phyloP scores from a whole-genome alignment of 345 rosid genomes.

The Populus nigra region DNA sequence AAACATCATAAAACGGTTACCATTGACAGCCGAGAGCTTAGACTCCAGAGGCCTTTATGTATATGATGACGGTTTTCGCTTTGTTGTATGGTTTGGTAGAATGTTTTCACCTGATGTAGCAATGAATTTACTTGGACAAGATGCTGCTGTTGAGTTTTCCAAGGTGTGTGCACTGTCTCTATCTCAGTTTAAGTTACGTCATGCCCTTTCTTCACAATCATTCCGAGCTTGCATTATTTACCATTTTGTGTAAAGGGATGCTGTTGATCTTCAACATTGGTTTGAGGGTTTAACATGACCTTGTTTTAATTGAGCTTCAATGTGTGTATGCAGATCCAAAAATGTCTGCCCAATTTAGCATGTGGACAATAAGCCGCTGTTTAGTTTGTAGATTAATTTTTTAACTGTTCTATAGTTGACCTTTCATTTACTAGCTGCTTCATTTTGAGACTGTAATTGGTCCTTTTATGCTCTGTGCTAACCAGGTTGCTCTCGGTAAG shows the following conservation, averaged over 20 bases:
- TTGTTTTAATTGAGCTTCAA: not conserved
- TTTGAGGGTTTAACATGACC: not conserved
- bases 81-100: conserved; percentile 89
- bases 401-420: not conserved
- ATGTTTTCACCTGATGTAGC: conserved; percentile 89
- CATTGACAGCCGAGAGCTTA: conserved; percentile 76
- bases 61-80: conserved; percentile 81
- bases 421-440: not conserved
- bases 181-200: not conserved
- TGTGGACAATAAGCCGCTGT: not conserved
- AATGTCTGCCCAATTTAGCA: not conserved
- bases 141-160: conserved; percentile 84
- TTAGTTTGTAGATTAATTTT: not conserved
- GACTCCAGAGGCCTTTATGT: conserved; percentile 93
- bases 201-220: not conserved
- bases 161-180: conserved; percentile 52
- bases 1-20: conserved; percentile 48
- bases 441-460: not conserved
- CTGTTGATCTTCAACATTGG: not conserved
- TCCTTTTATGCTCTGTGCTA: not conserved
- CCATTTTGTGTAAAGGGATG: not conserved
- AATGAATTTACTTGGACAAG: conserved; percentile 74
- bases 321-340: not conserved
- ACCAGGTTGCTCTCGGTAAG: conserved; percentile 62
- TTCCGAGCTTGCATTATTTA: not conserved